These are phyloP conservation scores for Russula lepida DNA, from an alignment of 768 basidiomycete species.

Conservation along the genomic window DNA sequence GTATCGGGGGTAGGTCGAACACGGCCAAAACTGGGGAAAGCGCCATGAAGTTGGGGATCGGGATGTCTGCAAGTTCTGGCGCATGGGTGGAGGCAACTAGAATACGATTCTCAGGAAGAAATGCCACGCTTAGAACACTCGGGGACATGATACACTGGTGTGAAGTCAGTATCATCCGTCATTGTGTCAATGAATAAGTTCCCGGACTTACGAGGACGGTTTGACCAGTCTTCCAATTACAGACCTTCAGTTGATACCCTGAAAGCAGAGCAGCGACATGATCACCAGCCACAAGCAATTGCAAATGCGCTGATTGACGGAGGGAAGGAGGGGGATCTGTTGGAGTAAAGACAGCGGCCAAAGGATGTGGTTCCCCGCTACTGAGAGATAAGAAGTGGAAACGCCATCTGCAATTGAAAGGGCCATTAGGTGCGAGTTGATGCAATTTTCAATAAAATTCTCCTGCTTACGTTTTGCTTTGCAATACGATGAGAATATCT, in stretches of 20 bases:
- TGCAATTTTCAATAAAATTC: not conserved
- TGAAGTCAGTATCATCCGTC: not conserved
- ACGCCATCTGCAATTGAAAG: not conserved
- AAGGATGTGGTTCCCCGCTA: constrained; percentile 5
- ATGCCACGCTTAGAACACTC: not conserved
- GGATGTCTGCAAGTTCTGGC: not conserved
- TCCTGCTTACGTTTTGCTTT: not conserved
- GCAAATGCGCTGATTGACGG: not conserved
- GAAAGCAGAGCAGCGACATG: not conserved
- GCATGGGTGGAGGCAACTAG: not conserved
- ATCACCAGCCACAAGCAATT: not conserved
- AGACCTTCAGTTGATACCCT: not conserved
- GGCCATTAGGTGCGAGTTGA: not conserved
- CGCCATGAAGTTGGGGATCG: not conserved
- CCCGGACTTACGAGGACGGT: constrained; percentile 2
- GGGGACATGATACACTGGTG: not conserved
- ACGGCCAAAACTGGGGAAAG: not conserved
- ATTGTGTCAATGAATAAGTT: not conserved
- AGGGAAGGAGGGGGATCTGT: not conserved
- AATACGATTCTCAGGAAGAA: not conserved
- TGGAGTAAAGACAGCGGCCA: not conserved
- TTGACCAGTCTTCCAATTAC: constrained; percentile 9
- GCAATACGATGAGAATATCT: constrained; percentile 1
- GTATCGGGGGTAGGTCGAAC: not conserved
- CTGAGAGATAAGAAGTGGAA: constrained; percentile 7